These are phyloP conservation scores for Coemansia sp. DNA, from an alignment of 192 early-diverging fungal genomes.

Conservation along the genomic window DNA sequence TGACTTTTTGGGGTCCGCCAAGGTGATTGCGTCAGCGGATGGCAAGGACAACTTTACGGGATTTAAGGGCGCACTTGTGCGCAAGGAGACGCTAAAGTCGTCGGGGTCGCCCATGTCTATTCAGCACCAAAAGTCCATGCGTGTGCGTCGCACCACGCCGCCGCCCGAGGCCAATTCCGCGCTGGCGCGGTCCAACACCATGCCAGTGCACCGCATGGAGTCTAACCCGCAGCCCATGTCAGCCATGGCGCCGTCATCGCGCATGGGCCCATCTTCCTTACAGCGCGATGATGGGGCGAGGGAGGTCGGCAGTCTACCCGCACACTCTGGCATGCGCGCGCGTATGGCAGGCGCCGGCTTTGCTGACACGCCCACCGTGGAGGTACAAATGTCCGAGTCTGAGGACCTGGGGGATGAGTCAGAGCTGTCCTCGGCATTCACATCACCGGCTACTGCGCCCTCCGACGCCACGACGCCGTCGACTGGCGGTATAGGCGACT, in stretches of 20 bases:
- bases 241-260: background rate
- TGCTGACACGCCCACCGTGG: constrained; percentile 18
- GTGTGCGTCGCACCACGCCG: constrained; percentile 44
- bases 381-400: constrained; percentile 22
- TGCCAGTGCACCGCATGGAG: constrained; percentile 43
- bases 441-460: constrained; percentile 14
- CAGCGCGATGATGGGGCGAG: constrained; percentile 17
- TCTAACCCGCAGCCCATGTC: constrained; percentile 19
- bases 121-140: constrained; percentile 55
- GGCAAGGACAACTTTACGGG: constrained; percentile 58
- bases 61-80: constrained; percentile 59
- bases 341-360: constrained; percentile 8
- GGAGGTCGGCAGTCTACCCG: constrained; percentile 21
- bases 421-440: constrained; percentile 28
- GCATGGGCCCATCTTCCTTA: constrained; percentile 17
- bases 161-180: constrained; percentile 37
- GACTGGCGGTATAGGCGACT: background rate
- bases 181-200: constrained; percentile 54
- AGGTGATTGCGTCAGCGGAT: constrained; percentile 80
- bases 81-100: constrained; percentile 51
- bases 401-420: constrained; percentile 15
- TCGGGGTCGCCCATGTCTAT: constrained; percentile 20
- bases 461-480: constrained; percentile 11
- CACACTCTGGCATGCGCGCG: constrained; percentile 12
- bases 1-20: constrained; percentile 78